Evolutionary conservation across 2,329 filamentous ascomycete species (phyloP).

Genomic region (Epichloe sibirici): DNA sequence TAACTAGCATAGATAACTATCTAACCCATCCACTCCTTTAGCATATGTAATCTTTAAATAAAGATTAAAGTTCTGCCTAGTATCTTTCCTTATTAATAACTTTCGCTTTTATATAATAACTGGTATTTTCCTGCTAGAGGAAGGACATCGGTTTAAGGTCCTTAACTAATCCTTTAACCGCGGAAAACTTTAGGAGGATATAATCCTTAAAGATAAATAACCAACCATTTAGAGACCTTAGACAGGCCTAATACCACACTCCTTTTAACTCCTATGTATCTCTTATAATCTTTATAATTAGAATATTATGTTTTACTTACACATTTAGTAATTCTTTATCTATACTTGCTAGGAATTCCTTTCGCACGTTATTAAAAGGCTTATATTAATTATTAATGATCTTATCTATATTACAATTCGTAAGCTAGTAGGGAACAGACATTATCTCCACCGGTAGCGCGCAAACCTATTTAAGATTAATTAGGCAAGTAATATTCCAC

Average conservation of each 20-base stretch:
- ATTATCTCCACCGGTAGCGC: constrained; percentile 19
- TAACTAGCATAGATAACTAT: too few relatives aligned
- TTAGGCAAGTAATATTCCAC: constrained; percentile 20
- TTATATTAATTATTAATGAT: constrained; percentile 9
- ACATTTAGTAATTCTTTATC: constrained; percentile 6
- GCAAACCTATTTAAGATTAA: constrained; percentile 24
- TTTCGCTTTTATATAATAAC: constrained; percentile 5
- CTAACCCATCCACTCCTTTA: too few relatives aligned
- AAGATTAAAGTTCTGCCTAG: constrained; percentile 6
- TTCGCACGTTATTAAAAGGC: constrained; percentile 7
- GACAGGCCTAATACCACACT: constrained; percentile 13
- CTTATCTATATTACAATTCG: constrained; percentile 11
- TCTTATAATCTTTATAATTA: constrained; percentile 8
- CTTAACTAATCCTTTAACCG: constrained; percentile 5
- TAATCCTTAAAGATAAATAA: constrained; percentile 9
- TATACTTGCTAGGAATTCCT: constrained; percentile 8
- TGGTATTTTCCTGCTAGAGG: constrained; percentile 8
- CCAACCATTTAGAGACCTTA: constrained; percentile 11
- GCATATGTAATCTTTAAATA: too few relatives aligned
- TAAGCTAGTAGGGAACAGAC: constrained; percentile 20
- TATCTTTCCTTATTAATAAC: constrained; percentile 10
- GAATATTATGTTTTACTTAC: constrained; percentile 7
- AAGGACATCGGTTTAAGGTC: constrained; percentile 8
- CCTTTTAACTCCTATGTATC: constrained; percentile 10
- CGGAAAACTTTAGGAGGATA: constrained; percentile 4